Percentiles rank a stretch among this genome's conserved stretches.
phyloP scores from a whole-genome alignment of 1,139 yeast species.

The Geotrichum armillariae region DNA sequence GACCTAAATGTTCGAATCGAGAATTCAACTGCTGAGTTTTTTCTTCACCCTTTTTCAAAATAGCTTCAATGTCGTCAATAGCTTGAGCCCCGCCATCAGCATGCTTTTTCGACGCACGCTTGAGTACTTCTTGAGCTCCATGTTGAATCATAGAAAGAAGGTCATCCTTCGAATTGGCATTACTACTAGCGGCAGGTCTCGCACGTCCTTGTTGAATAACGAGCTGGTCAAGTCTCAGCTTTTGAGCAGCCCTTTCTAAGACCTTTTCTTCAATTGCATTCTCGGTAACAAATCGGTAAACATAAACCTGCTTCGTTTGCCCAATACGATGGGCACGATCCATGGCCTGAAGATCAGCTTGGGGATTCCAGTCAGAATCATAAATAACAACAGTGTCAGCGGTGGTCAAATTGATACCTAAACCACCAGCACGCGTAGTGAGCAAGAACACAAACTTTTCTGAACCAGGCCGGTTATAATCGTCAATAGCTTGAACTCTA shows the following conservation, averaged over 20 bases:
- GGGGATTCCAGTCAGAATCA: slow-evolving; percentile 99
- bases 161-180: slow-evolving; percentile 74
- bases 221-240: slow-evolving; percentile 85
- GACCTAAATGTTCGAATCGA: slow-evolving; percentile 79
- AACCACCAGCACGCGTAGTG: slow-evolving; percentile 98
- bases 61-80: slow-evolving; percentile 71
- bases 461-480: slow-evolving; percentile 79
- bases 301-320: slow-evolving; percentile 93
- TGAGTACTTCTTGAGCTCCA: slow-evolving; percentile 87
- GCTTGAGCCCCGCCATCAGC: slow-evolving; percentile 29
- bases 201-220: slow-evolving; percentile 94
- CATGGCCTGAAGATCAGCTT: slow-evolving; percentile 98
- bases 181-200: slow-evolving; percentile 45
- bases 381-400: slow-evolving; percentile 89
- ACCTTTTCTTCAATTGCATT: slow-evolving; percentile 97
- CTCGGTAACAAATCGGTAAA: slow-evolving; percentile 89
- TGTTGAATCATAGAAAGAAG: slow-evolving; percentile 93
- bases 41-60: slow-evolving; percentile 74
- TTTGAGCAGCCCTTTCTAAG: slow-evolving; percentile 93
- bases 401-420: slow-evolving; percentile 89
- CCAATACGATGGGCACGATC: slow-evolving; percentile 99
- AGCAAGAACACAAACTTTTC: slow-evolving; percentile 81
- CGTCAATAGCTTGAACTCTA: slow-evolving; percentile 89
- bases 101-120: slow-evolving; percentile 39
- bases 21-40: slow-evolving; percentile 76